Conservation (phyloP, 768 basidiomycete species). For the Albatrellus ellisii region DNA sequence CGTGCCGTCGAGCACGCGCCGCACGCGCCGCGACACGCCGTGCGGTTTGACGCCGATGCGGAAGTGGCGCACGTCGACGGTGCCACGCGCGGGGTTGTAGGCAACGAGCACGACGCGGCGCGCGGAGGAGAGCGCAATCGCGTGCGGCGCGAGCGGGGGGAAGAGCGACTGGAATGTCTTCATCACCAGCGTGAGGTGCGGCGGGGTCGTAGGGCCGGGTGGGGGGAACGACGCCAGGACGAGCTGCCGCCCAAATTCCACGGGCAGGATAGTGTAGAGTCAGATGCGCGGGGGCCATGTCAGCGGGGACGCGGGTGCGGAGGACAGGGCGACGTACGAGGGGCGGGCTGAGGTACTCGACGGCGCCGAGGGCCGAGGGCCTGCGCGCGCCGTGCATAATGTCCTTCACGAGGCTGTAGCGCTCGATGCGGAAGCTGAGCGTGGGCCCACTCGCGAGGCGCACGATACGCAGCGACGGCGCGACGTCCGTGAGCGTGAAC, state of each 20-base stretch:
- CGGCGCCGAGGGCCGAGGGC: slow-evolving; percentile 55
- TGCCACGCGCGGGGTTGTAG: slow-evolving; percentile 76
- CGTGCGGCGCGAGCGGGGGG: slow-evolving; percentile 79
- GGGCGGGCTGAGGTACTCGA: slow-evolving; percentile 88
- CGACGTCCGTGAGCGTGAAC: slow-evolving; percentile 75
- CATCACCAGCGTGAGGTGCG: slow-evolving; percentile 83
- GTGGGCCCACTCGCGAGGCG: slow-evolving; percentile 87
- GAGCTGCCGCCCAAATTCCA: slow-evolving; percentile 36
- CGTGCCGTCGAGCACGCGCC: slow-evolving; percentile 66
- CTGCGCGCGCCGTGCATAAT: slow-evolving; percentile 51
- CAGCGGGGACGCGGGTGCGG: too few relatives aligned
- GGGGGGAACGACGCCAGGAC: slow-evolving; percentile 83
- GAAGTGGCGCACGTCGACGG: slow-evolving; percentile 89
- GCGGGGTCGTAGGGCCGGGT: slow-evolving; percentile 59
- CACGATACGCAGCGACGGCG: slow-evolving; percentile 78
- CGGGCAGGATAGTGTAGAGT: background rate
- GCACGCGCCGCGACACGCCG: slow-evolving; percentile 85
- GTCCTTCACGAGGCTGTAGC: slow-evolving; percentile 88
- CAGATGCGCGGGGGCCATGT: background rate
- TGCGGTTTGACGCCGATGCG: slow-evolving; percentile 91
- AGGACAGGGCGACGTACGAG: slow-evolving; percentile 46
- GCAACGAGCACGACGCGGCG: slow-evolving; percentile 89
- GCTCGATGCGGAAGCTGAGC: slow-evolving; percentile 81
- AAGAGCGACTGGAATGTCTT: slow-evolving; percentile 96
- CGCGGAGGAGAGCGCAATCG: slow-evolving; percentile 73